Evolutionary conservation across 306 rosid species (phyloP), one percentile per base, ranked within the genome.

Genomic region (Trifolium fragiferum): DNA sequence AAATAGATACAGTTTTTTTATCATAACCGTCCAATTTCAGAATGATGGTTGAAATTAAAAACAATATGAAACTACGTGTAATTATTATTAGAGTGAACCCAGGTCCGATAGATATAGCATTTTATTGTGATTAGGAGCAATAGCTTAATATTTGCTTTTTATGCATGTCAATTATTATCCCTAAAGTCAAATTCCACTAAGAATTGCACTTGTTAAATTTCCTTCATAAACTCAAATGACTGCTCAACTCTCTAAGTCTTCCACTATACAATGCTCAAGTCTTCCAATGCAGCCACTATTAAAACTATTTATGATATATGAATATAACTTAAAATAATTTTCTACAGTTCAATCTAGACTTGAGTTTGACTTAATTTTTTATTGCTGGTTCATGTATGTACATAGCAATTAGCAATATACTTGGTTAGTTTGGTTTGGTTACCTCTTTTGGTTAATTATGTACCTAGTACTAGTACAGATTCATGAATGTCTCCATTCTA

Each of bases 181-280:
- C 67, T 14, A 66, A 47, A 79, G 82, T 80, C 82, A 80, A 76
- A 72, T 76, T 61, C 78, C 77, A 60, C 76, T 35, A 40, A 72
- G 74, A 73, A 76, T 70, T 68, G 62, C 78, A 76, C 77, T 76
- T 19, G 19, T 65, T 65, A 79, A 5, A 70, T 15, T 46, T 58
- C 76, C 25, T 44, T 66, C 43, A 50, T 13, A 35, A n/a, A 50
- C 33, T 60, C 71, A 50, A 75, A 18, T 70, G 61, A 16, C 57
- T 16, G 4, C 20, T 50, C 20, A 50, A 67, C 46, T 43, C 41
- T 74, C 63, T 60, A 79, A 76, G 73, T 61, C 73, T 65, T 74
- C 78, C 57, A 49, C 16, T 49, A 49, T 10, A 49, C 8, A 50
- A 50, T 49, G 57, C 2, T 44, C 50, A 18, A 16, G 23, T 50